Base-by-base conservation (phyloP, 1,284 basidiomycete genomes). In the Ceraceosorus guamensis region DNA sequence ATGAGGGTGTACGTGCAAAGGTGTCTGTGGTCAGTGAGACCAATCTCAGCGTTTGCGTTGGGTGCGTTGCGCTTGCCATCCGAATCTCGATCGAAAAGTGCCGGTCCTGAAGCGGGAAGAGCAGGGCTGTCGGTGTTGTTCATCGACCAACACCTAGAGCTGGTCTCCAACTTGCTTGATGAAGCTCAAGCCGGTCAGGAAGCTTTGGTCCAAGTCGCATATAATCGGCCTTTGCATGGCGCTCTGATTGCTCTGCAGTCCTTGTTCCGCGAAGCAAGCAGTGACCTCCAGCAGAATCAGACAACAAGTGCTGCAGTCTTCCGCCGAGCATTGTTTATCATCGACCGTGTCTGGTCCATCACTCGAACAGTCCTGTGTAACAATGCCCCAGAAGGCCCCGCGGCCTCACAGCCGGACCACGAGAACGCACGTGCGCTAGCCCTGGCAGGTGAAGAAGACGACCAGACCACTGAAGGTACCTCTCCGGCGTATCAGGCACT, bases 401-500 rank as follows among this genome's bases (percentile, higher is more conserved):
- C 0, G 60, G 41, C 35, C 8, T 24, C 41, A 6, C 32, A 33
- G 24, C 41, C 34, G 10, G 48, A 55, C 30, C 47, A 55, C 35
- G 56, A 58, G 39, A 35, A 39, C 10, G 55, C 44, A n/a, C 45
- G 56, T 10, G 56, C 55, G 8, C 32, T 58, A 10, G 49, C 55
- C 11, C 34, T 41, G 34, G 50, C 35, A 13, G 57, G 50, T 10
- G 52, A 53, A 6, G 31, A 51, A 31, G 18, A 57, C 2, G 54
- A 50, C 13, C 56, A 60, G 73, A 1, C 66, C 73, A 55, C 57
- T 1, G 60, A 56, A 1, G 67, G 59, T 5, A 61, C 67, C 2
- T 63, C 62, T 3, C 70, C 73, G 16, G 70, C 68, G 54, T 68
- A 73, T 48, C 75, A 77, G 53, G 67, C 75, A 31, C 72, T 78